Percentiles rank a stretch among this genome's conserved stretches.
These are phyloP conservation scores for Fraxinus americana DNA, from an alignment of 257 asterid genomes.

Conservation along the genomic window DNA sequence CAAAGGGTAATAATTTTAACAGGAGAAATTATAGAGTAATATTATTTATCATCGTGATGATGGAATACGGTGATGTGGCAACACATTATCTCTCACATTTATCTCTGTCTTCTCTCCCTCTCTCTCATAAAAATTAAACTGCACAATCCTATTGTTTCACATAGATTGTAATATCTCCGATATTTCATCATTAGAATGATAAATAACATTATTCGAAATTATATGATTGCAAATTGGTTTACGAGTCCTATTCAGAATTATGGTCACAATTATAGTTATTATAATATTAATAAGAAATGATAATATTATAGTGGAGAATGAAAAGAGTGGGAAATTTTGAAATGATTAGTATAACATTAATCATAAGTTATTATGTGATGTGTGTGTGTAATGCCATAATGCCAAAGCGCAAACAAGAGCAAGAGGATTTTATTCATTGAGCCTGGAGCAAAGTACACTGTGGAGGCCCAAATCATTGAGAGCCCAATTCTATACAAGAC, in stretches of 20 bases:
- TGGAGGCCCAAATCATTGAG: not conserved
- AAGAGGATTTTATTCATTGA: not conserved
- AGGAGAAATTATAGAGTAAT: conserved; percentile 8
- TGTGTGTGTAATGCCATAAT: conserved; percentile 15
- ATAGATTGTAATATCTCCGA: too few species aligned
- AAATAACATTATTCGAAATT: conserved; percentile 9
- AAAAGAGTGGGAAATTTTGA: conserved; percentile 8
- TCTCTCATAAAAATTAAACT: too few species aligned
- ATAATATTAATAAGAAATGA: conserved; percentile 29
- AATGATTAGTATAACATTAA: conserved; percentile 30
- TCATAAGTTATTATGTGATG: conserved; percentile 14
- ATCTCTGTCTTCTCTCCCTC: too few species aligned
- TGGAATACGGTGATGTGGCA: too few species aligned
- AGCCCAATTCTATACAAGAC: not conserved
- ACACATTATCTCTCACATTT: too few species aligned
- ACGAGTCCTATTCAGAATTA: conserved; percentile 48
- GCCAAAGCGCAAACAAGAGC: conserved; percentile 15
- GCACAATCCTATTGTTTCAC: too few species aligned
- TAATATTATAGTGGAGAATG: conserved; percentile 10
- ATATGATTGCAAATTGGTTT: conserved; percentile 47
- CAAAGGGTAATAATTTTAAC: conserved; percentile 18
- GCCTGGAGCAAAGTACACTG: not conserved
- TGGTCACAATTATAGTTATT: conserved; percentile 27
- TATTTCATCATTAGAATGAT: too few species aligned
- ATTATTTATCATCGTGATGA: too few species aligned